A percentile compares a stretch with the other conserved stretches of the same genome.
Conservation (phyloP, 2,329 filamentous ascomycete genomes). For the Penicillium verrucosum region DNA sequence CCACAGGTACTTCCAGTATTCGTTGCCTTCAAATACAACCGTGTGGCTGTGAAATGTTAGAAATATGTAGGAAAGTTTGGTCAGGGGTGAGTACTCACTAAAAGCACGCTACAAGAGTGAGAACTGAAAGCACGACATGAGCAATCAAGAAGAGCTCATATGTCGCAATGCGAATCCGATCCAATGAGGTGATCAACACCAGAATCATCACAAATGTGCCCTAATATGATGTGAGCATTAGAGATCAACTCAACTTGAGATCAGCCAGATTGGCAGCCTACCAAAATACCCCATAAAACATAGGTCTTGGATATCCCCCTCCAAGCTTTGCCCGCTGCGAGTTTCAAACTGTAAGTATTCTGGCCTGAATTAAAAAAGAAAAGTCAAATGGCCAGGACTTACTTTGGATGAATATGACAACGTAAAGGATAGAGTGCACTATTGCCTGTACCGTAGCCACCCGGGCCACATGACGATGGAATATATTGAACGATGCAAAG, state of each 20-base stretch:
- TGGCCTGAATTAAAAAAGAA: neutral
- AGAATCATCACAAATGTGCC: slow-evolving; percentile 41
- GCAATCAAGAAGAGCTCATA: slow-evolving; percentile 46
- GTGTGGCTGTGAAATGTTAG: slow-evolving; percentile 41
- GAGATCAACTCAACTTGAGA: neutral
- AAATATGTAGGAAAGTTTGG: no score
- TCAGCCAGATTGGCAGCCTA: slow-evolving; percentile 8
- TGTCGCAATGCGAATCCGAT: slow-evolving; percentile 44
- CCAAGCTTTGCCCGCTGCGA: slow-evolving; percentile 25
- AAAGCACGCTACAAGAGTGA: slow-evolving; percentile 48
- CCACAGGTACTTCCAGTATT: slow-evolving; percentile 53
- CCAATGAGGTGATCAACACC: slow-evolving; percentile 45
- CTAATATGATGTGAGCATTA: slow-evolving; percentile 17
- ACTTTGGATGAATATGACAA: slow-evolving; percentile 37
- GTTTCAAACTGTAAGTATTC: neutral
- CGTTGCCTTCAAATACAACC: slow-evolving; percentile 45
- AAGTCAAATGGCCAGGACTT: neutral
- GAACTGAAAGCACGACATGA: slow-evolving; percentile 39
- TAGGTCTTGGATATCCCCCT: slow-evolving; percentile 29
- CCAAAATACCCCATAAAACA: slow-evolving; percentile 32
- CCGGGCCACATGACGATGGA: slow-evolving; percentile 65
- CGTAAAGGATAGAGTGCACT: slow-evolving; percentile 61
- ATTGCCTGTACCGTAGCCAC: slow-evolving; percentile 61
- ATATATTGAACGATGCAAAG: slow-evolving; percentile 63
- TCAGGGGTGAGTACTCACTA: slow-evolving; percentile 35